Evolutionary conservation across 1,284 basidiomycete genomes (phyloP).

Genomic region (Ceratobasidium sp.): DNA sequence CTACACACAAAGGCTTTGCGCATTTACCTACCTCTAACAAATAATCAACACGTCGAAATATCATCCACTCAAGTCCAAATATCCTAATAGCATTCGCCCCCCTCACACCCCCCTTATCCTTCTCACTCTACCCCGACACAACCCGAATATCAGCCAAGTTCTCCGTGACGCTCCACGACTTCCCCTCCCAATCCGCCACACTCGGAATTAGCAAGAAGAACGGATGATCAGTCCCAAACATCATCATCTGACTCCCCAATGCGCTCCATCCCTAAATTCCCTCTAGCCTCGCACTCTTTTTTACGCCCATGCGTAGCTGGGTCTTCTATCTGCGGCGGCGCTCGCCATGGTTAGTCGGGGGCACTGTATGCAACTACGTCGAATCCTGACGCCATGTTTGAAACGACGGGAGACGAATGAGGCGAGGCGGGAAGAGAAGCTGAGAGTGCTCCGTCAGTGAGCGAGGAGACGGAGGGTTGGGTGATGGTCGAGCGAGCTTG

Average conservation of each 20-base stretch:
- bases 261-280: slow-evolving; percentile 51
- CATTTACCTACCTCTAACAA: too few relatives aligned
- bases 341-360: slow-evolving; percentile 50
- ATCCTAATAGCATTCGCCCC: slow-evolving; percentile 46
- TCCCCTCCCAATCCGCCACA: slow-evolving; percentile 63
- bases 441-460: slow-evolving; percentile 86
- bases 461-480: slow-evolving; percentile 82
- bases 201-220: slow-evolving; percentile 84
- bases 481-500: slow-evolving; percentile 83
- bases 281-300: neutral
- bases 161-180: slow-evolving; percentile 86
- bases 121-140: slow-evolving; percentile 72
- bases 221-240: slow-evolving; percentile 91
- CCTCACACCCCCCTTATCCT: slow-evolving; percentile 71
- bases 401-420: slow-evolving; percentile 82
- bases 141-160: slow-evolving; percentile 82
- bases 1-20: too few relatives aligned
- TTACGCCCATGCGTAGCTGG: neutral
- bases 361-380: slow-evolving; percentile 81
- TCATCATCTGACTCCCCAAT: slow-evolving; percentile 68
- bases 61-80: neutral
- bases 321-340: slow-evolving; percentile 48
- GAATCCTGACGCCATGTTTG: slow-evolving; percentile 82
- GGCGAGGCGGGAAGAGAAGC: slow-evolving; percentile 81
- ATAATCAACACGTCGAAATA: neutral